These are phyloP conservation scores for Dryas integrifolia DNA, from an alignment of 331 rosid species.

Conservation along the genomic window DNA sequence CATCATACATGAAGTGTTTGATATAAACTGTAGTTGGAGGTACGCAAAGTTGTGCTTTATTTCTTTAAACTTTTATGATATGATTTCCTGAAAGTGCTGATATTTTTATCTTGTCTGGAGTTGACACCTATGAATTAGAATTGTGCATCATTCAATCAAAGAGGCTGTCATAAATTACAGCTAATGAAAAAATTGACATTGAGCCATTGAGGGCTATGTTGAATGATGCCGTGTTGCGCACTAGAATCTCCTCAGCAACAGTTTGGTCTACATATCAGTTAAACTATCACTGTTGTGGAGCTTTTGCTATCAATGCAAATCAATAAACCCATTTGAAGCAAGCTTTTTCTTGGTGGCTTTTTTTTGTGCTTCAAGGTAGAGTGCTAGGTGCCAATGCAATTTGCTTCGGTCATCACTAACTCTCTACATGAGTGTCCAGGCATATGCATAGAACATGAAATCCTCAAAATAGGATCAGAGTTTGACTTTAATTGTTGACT, in stretches of 20 bases:
- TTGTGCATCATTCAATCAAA: constrained; percentile 8
- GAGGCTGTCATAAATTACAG: not conserved
- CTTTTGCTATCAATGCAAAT: not conserved
- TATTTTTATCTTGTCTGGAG: not conserved
- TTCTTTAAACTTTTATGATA: not conserved
- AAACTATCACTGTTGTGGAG: not conserved
- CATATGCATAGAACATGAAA: not conserved
- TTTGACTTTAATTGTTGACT: no score
- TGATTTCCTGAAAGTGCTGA: constrained; percentile 13
- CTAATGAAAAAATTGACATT: constrained; percentile 10
- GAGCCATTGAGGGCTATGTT: not conserved
- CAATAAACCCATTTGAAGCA: not conserved
- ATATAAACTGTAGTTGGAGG: constrained; percentile 4
- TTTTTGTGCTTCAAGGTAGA: no score
- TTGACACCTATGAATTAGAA: constrained; percentile 5
- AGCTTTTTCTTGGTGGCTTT: no score
- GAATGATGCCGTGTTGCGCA: not conserved
- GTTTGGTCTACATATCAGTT: not conserved
- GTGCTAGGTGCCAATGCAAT: no score
- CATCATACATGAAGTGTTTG: constrained; percentile 7
- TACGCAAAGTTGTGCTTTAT: not conserved
- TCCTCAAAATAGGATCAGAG: no score
- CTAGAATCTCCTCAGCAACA: not conserved
- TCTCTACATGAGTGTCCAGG: no score
- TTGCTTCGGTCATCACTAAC: no score